Base-by-base conservation (phyloP, 805 yeast species). In the Tetrapisispora phaffii region DNA sequence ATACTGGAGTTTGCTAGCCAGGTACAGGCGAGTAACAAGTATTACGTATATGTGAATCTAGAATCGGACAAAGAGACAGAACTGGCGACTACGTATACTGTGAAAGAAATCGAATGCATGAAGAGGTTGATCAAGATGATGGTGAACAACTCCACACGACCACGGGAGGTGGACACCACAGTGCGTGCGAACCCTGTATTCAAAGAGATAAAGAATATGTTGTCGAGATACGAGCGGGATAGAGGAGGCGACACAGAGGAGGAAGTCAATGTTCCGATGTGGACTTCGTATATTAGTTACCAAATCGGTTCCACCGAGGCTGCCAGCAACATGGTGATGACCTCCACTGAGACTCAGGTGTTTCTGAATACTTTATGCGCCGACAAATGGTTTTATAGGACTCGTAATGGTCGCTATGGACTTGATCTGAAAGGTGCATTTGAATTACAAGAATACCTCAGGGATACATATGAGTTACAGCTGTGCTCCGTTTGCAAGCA, bases 351-450 rank as follows among this genome's bases (percentile, higher is more conserved):
- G 26, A 44, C 47, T 5, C 62, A 60, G 42, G 36, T 44, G 4
- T 20, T 58, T 20, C 29, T 60, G 3, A 20, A 39, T 4, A 47
- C 45, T 40, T 46, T 61, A 21, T 51, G 58, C 26, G 58, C 49
- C 17, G 28, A 48, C 20, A 59, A 58, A 44, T 61, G 66, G 66
- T 52, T 61, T 19, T 57, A 50, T 45, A 47, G 56, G 22, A 51
- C 52, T 22, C 29, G 28, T 0, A 35, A 46, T 5, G 66, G 66
- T 5, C 49, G 48, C 22, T 44, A 54, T 24, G 61, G 62, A 4
- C 43, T 60, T 42, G 63, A 58, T 47, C 32, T 59, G 16, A 44
- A 56, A 29, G 50, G 55, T 21, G 23, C 56, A 5, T 54, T 49
- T 8, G 66, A 62, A 47, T 39, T 62, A 34, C 55, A 58, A 39